These are phyloP conservation scores for Wallacemonas rigidus DNA, from an alignment of 208 protist species.

Conservation along the genomic window DNA sequence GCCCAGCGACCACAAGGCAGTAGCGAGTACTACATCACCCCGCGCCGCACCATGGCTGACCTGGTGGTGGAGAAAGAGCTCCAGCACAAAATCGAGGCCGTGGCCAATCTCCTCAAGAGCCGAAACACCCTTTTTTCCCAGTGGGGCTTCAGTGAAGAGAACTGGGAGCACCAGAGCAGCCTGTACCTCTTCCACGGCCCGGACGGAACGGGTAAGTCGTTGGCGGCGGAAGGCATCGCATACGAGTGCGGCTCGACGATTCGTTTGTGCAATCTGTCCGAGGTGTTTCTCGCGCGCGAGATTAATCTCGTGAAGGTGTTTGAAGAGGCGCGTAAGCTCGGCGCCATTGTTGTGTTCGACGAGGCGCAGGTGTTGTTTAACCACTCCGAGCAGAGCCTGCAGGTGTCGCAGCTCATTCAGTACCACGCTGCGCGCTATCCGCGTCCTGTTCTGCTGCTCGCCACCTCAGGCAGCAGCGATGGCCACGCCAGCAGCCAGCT, in stretches of 20 bases:
- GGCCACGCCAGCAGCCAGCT: conserved; percentile 31
- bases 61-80: conserved; percentile 65
- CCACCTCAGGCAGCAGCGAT: conserved; percentile 55
- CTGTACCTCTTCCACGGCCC: conserved; percentile 82
- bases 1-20: conserved; percentile 49
- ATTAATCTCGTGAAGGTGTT: conserved; percentile 72
- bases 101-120: conserved; percentile 77
- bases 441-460: conserved; percentile 79
- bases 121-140: conserved; percentile 84
- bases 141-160: conserved; percentile 88
- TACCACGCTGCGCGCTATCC: conserved; percentile 81
- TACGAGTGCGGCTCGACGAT: conserved; percentile 92
- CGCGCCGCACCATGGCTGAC: conserved; percentile 70
- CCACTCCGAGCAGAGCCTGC: conserved; percentile 59
- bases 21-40: conserved; percentile 70
- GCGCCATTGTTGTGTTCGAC: conserved; percentile 90
- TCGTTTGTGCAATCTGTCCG: conserved; percentile 79
- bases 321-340: conserved; percentile 74
- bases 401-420: conserved; percentile 76
- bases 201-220: conserved; percentile 85
- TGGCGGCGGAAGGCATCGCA: conserved; percentile 88
- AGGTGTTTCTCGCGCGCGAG: conserved; percentile 59
- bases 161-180: conserved; percentile 47
- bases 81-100: conserved; percentile 41
- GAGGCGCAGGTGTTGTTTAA: conserved; percentile 86